Evolutionary conservation across 2,329 filamentous ascomycete species (phyloP), one percentile per base, ranked within the genome.

Genomic region (Chaetomium globosum): DNA sequence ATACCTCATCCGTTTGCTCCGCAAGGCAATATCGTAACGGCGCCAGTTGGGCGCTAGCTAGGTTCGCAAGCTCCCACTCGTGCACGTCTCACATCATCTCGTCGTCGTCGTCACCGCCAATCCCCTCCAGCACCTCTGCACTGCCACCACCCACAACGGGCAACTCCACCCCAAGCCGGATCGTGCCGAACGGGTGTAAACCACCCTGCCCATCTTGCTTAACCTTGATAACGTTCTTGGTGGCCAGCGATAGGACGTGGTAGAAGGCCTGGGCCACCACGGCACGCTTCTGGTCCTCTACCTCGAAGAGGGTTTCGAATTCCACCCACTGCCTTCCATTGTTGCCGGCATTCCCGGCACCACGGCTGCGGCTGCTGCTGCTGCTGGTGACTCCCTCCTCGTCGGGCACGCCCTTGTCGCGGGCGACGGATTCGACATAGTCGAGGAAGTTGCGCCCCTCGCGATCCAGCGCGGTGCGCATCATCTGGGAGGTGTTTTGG

Each of bases 211-310:
- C 72, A 2, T 82, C 78, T 76, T 96, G 92, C 67, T 83, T 77
- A 5, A 93, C 86, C 21, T 77, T 74, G 53, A 94, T 78, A 63
- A 84, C 75, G 1, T 83, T 83, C 76, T 88, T 91, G 2, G 87
- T 92, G 6, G 86, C 88, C 52, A 95, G 81, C 12, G 84, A 82
- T 16, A 96, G 82, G 2, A 91, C 82, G 74, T 95, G 90, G 77
- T 90, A 86, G 73, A 92, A 89, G 0, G 87, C 91, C 74, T 93
- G 90, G 2, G 90, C 87, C 9, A 89, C 90, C 13, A 92, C 87
- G 33, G 85, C 79, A 43, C 80, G 82, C 33, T 84, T 86, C 51
- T 79, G 78, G 55, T 80, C 77, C 10, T 73, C 73, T 0, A 86
- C 83, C n/a, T 85, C 81, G 53, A 95, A 85, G 10, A 97, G 77